phyloP scores from a whole-genome alignment of 257 asterid species.

The Buddleja alternifolia region DNA sequence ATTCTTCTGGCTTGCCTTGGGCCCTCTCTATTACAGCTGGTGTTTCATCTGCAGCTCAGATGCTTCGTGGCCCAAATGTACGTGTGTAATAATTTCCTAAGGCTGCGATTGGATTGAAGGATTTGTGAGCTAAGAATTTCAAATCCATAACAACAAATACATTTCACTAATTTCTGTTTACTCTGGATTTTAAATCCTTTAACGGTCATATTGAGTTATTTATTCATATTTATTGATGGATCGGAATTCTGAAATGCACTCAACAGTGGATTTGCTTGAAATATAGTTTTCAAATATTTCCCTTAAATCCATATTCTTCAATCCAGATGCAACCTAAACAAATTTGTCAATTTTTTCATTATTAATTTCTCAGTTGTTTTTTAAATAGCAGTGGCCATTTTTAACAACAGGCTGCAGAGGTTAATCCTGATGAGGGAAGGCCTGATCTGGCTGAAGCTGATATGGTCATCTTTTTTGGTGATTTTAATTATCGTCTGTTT shows the following conservation, averaged over 20 bases:
- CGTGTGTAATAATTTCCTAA: conserved; percentile 14
- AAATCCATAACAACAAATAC: too few relatives aligned
- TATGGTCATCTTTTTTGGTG: conserved; percentile 80
- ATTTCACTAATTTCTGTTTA: too few relatives aligned
- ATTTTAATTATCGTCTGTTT: conserved; percentile 89
- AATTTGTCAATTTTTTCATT: neutral
- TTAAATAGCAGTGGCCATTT: conserved; percentile 10
- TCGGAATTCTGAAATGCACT: too few relatives aligned
- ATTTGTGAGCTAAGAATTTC: too few relatives aligned
- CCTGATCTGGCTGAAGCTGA: conserved; percentile 98
- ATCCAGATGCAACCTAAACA: neutral
- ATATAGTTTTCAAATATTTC: too few relatives aligned
- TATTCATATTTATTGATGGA: too few relatives aligned
- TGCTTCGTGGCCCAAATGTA: conserved; percentile 77
- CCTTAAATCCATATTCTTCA: too few relatives aligned
- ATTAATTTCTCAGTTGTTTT: conserved; percentile 8
- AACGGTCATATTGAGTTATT: too few relatives aligned
- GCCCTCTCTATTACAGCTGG: conserved; percentile 83
- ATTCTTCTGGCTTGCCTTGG: conserved; percentile 81
- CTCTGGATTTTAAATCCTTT: too few relatives aligned
- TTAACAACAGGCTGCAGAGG: conserved; percentile 45
- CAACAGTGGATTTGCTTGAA: too few relatives aligned
- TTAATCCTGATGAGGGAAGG: conserved; percentile 65
- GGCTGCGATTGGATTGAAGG: too few relatives aligned
- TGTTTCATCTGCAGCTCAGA: conserved; percentile 87